A percentile compares a stretch with the other conserved stretches of the same genome.
Evolutionary conservation across 2,329 filamentous ascomycete species (phyloP).

Genomic region (Tolypocladium inflatum): DNA sequence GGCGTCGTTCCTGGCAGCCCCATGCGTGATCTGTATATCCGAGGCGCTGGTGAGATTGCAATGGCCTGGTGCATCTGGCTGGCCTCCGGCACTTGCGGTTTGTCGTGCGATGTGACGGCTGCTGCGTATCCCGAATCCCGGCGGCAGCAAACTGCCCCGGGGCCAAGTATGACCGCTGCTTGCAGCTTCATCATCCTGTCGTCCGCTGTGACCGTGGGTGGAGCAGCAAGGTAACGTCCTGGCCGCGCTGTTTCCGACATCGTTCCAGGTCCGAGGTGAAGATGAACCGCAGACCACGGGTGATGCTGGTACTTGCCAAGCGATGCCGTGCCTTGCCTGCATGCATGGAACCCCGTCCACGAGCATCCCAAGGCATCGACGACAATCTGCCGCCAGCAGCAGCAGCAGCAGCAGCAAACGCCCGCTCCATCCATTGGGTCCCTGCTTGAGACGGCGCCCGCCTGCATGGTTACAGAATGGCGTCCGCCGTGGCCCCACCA

Average conservation of each 20-base stretch:
- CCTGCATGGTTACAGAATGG: constrained; percentile 8
- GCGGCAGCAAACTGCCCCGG: not conserved
- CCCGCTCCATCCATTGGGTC: not conserved
- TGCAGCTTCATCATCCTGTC: not conserved
- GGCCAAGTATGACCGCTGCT: not conserved
- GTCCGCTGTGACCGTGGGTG: not conserved
- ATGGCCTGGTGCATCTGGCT: not conserved
- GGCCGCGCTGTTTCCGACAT: not conserved
- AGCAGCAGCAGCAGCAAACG: not conserved
- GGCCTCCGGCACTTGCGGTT: not conserved
- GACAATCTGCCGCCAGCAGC: not conserved
- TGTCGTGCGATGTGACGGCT: not conserved
- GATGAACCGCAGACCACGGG: not conserved
- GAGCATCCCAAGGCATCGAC: not conserved
- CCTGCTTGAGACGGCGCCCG: not conserved
- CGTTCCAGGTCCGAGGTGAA: not conserved
- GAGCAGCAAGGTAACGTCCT: not conserved
- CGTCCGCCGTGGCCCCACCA: constrained; percentile 9
- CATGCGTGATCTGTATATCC: not conserved
- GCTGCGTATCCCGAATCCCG: not conserved
- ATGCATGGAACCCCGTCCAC: not conserved
- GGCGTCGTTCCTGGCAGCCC: not conserved
- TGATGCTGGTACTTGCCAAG: not conserved
- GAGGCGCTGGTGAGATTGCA: not conserved
- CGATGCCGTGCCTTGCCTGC: not conserved